Percentiles rank a stretch among this genome's conserved stretches.
Evolutionary conservation across 2,329 filamentous ascomycete genomes (phyloP).

Genomic region (Hysterium pulicare): DNA sequence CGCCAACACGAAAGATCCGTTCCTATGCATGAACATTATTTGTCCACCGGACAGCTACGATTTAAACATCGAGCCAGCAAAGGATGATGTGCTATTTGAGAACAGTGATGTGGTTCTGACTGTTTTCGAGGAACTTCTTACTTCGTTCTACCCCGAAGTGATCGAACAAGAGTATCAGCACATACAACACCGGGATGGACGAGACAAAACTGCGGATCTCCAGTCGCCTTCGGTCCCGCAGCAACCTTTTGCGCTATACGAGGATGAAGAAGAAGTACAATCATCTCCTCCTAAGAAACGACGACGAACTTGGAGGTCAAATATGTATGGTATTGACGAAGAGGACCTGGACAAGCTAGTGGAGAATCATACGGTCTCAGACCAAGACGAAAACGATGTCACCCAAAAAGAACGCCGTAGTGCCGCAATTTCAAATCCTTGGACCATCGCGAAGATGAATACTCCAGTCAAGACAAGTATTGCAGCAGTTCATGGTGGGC

Average conservation of each 20-base stretch:
- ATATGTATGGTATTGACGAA: slow-evolving; percentile 38
- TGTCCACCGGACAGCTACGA: slow-evolving; percentile 66
- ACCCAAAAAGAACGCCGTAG: slow-evolving; percentile 28
- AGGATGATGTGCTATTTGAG: slow-evolving; percentile 68
- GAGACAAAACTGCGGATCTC: too few species aligned
- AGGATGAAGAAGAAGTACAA: slow-evolving; percentile 8
- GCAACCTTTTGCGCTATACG: not conserved
- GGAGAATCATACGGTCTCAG: slow-evolving; percentile 10
- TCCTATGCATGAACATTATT: slow-evolving; percentile 61
- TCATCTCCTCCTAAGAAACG: not conserved
- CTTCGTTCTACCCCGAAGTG: slow-evolving; percentile 29
- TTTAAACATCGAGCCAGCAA: slow-evolving; percentile 66
- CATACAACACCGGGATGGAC: slow-evolving; percentile 22
- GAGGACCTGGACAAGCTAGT: slow-evolving; percentile 29
- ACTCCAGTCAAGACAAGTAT: slow-evolving; percentile 18
- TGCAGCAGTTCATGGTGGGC: slow-evolving; percentile 10
- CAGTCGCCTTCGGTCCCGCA: not conserved
- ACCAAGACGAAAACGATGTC: slow-evolving; percentile 27
- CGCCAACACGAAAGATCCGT: slow-evolving; percentile 49
- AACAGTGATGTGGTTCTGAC: slow-evolving; percentile 50
- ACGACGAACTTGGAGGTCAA: slow-evolving; percentile 28
- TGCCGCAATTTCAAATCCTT: slow-evolving; percentile 44
- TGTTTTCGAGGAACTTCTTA: slow-evolving; percentile 45
- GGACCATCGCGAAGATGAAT: slow-evolving; percentile 50
- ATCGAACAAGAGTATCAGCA: too few species aligned